A percentile compares a stretch with the other conserved stretches of the same genome.
These are phyloP conservation scores for Exophiala dermatitidis DNA, from an alignment of 2,329 filamentous ascomycete genomes.

Conservation along the genomic window DNA sequence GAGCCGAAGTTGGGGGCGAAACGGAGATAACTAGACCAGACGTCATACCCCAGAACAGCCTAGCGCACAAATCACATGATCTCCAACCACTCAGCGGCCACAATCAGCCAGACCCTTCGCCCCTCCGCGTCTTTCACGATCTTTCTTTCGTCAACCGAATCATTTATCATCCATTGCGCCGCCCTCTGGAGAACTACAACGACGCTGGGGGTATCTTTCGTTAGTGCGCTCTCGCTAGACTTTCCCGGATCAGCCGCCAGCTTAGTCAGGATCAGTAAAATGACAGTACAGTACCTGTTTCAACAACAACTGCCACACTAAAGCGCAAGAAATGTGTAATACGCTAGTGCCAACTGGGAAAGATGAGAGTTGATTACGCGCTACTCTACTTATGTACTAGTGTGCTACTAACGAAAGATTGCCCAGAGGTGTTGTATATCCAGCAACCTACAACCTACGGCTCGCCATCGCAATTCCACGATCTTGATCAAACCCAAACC, in stretches of 20 bases:
- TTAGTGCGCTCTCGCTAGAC: too few relatives aligned
- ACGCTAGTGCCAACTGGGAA: too few relatives aligned
- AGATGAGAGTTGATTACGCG: too few relatives aligned
- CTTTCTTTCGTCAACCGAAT: slow-evolving; percentile 12
- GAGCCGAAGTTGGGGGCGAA: slow-evolving; percentile 2
- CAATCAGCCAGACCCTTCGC: not conserved
- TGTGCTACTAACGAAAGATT: too few relatives aligned
- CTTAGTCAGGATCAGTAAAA: too few relatives aligned
- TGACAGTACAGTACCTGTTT: too few relatives aligned
- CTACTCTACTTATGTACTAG: too few relatives aligned
- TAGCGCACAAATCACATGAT: slow-evolving; percentile 8
- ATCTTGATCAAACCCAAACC: not conserved
- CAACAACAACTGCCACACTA: too few relatives aligned
- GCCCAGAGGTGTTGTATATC: too few relatives aligned
- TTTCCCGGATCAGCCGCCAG: too few relatives aligned
- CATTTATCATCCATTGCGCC: slow-evolving; percentile 6
- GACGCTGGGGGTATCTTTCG: too few relatives aligned
- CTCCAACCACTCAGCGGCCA: not conserved
- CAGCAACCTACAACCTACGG: slow-evolving; percentile 5
- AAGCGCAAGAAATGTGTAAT: too few relatives aligned
- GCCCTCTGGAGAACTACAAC: slow-evolving; percentile 1
- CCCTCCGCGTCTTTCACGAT: slow-evolving; percentile 9
- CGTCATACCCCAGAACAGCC: slow-evolving; percentile 9
- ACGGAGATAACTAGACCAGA: slow-evolving; percentile 3
- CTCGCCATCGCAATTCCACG: slow-evolving; percentile 2